These are phyloP conservation scores for Lentinus tigrinus DNA, from an alignment of 768 basidiomycete genomes.

Conservation along the genomic window DNA sequence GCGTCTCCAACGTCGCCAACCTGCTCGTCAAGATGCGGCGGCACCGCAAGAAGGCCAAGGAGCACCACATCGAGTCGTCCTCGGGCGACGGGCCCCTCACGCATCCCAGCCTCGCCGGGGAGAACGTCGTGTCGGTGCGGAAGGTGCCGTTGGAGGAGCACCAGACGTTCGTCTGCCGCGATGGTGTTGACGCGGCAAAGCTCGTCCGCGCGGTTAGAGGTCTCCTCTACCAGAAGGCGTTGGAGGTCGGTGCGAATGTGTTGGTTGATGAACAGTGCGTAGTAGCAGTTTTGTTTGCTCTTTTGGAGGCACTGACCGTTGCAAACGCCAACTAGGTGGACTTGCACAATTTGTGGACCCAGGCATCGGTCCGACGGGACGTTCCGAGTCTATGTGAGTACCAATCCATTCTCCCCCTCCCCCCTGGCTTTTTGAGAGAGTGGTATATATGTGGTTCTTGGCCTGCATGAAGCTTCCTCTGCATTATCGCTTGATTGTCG, in stretches of 20 bases:
- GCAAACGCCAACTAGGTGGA: conserved; percentile 49
- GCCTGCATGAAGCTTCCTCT: no score
- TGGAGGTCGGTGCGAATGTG: conserved; percentile 52
- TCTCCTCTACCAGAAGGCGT: conserved; percentile 49
- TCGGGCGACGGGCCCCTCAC: conserved; percentile 39
- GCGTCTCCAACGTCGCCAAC: conserved; percentile 43
- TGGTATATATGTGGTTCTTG: no score
- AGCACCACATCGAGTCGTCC: conserved; percentile 32
- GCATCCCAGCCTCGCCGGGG: conserved; percentile 32
- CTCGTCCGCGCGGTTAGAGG: conserved; percentile 57
- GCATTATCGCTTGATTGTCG: no score
- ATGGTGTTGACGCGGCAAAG: conserved; percentile 58
- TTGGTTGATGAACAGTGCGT: conserved; percentile 72
- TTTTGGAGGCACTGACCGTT: not conserved
- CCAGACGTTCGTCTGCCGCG: conserved; percentile 56
- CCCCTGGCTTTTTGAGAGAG: no score
- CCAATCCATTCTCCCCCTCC: not conserved
- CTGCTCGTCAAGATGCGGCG: conserved; percentile 55
- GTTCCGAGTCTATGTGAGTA: conserved; percentile 63
- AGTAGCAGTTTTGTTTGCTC: not conserved
- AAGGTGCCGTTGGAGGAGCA: conserved; percentile 34
- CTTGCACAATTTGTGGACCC: conserved; percentile 54
- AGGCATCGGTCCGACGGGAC: conserved; percentile 47
- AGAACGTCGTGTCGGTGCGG: conserved; percentile 27
- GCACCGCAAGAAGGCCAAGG: conserved; percentile 17